phyloP scores from a whole-genome alignment of 2,329 filamentous ascomycete genomes.

The Colletotrichum sp. region DNA sequence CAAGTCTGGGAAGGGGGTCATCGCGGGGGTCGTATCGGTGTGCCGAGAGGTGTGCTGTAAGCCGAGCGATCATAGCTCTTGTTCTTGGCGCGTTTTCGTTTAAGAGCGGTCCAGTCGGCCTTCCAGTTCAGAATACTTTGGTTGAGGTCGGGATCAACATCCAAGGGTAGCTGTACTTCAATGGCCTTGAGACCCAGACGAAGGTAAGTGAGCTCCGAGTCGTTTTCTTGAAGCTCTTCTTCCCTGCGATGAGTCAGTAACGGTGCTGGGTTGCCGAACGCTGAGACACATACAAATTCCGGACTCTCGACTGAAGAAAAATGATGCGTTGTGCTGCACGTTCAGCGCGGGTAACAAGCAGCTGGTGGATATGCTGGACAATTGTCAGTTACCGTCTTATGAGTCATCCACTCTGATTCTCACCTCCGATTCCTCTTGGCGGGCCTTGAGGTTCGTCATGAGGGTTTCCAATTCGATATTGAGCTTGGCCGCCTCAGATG shows the following conservation, averaged over 20 bases:
- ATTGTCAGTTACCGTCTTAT: not conserved
- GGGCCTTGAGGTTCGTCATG: slow-evolving; percentile 54
- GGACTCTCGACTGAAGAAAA: slow-evolving; percentile 62
- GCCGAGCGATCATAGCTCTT: slow-evolving; percentile 18
- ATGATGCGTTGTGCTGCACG: slow-evolving; percentile 62
- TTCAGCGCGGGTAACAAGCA: slow-evolving; percentile 64
- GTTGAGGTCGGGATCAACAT: slow-evolving; percentile 60
- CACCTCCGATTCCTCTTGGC: slow-evolving; percentile 66
- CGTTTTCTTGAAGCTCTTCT: slow-evolving; percentile 59
- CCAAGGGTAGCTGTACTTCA: slow-evolving; percentile 61
- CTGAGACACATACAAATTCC: slow-evolving; percentile 53
- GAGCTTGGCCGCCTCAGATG: slow-evolving; percentile 48
- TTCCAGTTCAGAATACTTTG: slow-evolving; percentile 68
- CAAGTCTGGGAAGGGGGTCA: slow-evolving; percentile 11
- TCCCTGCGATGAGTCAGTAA: slow-evolving; percentile 44
- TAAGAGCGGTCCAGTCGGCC: slow-evolving; percentile 60
- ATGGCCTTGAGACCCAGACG: slow-evolving; percentile 67
- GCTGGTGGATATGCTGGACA: slow-evolving; percentile 62
- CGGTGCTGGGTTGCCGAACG: not conserved
- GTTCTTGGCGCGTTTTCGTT: slow-evolving; percentile 44
- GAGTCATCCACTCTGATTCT: slow-evolving; percentile 24
- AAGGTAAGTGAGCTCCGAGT: slow-evolving; percentile 65
- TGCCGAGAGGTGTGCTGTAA: slow-evolving; percentile 17
- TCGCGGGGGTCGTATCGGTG: slow-evolving; percentile 12
- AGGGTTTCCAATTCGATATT: slow-evolving; percentile 55